Base-by-base conservation (phyloP, 2,329 filamentous ascomycete species). In the Penicillium sp. region DNA sequence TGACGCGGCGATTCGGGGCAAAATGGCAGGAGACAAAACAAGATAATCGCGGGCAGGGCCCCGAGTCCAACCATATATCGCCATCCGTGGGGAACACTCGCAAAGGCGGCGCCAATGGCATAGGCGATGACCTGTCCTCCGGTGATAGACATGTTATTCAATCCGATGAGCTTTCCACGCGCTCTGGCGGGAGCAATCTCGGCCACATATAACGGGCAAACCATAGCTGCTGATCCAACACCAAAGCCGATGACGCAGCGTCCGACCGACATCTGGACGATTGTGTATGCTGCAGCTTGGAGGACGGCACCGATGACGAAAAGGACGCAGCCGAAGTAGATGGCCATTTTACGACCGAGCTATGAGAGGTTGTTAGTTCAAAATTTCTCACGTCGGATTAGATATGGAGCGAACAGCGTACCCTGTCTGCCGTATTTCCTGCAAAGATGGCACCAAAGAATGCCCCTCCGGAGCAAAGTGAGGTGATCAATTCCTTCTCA, bases 401-500 rank as follows among this genome's bases (percentile, higher is more conserved):
- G 10, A 29, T 29, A 30, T 23, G 56, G 13, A 9, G 69, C 73
- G 54, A 79, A 17, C 8, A 26, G 21, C 76, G 68, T 63, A 62
- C 60, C 53, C 53, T 60, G 51, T 77, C 73, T 4, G 73, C 73
- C 0, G 64, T 68, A 17, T 64, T 55, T 21, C 71, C 71, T 13
- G 70, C 71, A 45, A 69, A 60, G 23, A 75, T 67, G 48, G 75
- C 73, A 7, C 76, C 77, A 10, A 79, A 59, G 39, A 80, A 73
- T 2, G 77, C 76, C 30, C 75, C 79, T 26, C 75, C 79, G 6
- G 75, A 79, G 17, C 75, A 79, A 15, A 82, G 71, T 0, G 79
- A 80, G 1, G 80, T 82, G 29, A 82, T 74, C 23, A 82, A 67
- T 56, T 82, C 78, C 55, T 79, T 75, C 52, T 82, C 78, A 3